Base-by-base conservation (phyloP, 352 stramenopile species). In the Globisporangium solare region DNA sequence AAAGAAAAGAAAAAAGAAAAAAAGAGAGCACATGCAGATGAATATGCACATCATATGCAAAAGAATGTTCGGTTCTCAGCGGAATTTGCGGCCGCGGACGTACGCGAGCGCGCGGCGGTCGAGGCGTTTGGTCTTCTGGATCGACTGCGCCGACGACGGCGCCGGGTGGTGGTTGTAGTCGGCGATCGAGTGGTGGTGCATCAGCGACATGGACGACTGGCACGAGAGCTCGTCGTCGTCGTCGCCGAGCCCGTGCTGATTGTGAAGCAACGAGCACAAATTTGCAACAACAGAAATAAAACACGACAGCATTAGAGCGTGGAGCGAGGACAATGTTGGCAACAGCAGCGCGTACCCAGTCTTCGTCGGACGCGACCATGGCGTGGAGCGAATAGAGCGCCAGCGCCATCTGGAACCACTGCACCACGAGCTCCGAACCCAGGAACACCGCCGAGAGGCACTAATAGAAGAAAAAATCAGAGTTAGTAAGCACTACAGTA, bases 261-360 rank as follows among this genome's bases (percentile, higher is more conserved):
- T 11, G 24, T 31, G 7, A 35, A 35, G 8, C 37, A 49, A 15
- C 0, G 35, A 6, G 20, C 24, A 57, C 18, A 54, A 14, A 47
- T 11, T 47, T 4, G 2, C 31, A 41, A n/a, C n/a, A n/a, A n/a
- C n/a, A n/a, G n/a, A n/a, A n/a, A n/a, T n/a, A n/a, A n/a, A n/a
- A 51, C 41, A 47, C 31, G 40, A 40, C 14, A 56, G 47, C 32
- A 20, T 24, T 14, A 61, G 57, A 50, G 12, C n/a, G 47, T 14
- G n/a, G n/a, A n/a, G n/a, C n/a, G n/a, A n/a, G n/a, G n/a, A n/a
- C n/a, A n/a, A n/a, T n/a, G n/a, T n/a, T n/a, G n/a, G n/a, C n/a
- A n/a, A n/a, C n/a, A n/a, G n/a, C n/a, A n/a, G n/a, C n/a, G n/a
- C 72, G 43, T 69, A 92, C 83, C 85, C 78, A 93, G 56, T 91